Evolutionary conservation across 805 yeast species (phyloP).

Genomic region (Myxozyma sirexii): DNA sequence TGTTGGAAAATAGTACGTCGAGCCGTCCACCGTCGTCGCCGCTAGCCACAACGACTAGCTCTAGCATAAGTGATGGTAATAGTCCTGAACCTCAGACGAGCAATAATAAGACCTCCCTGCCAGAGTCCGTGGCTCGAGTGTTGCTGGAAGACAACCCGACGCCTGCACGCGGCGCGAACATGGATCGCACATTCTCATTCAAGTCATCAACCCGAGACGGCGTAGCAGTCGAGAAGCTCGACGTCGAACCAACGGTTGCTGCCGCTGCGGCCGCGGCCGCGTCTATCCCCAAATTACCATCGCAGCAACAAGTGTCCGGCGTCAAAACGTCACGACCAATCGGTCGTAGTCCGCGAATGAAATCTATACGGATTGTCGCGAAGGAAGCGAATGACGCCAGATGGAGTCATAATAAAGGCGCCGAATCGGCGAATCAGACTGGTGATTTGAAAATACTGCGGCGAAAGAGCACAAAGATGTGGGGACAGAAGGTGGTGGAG

Average conservation of each 20-base stretch:
- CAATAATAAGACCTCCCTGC: no score
- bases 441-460: constrained; percentile 50
- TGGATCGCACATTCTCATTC: constrained; percentile 32
- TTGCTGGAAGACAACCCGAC: neutral
- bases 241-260: constrained; percentile 14
- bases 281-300: neutral
- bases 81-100: neutral
- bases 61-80: neutral
- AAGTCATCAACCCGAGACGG: constrained; percentile 13
- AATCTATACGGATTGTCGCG: constrained; percentile 90
- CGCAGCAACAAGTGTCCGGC: neutral
- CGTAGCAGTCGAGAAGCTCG: constrained; percentile 25
- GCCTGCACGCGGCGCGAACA: constrained; percentile 1
- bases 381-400: constrained; percentile 79
- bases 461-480: constrained; percentile 87
- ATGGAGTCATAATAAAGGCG: constrained; percentile 42
- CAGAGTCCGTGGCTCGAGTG: neutral
- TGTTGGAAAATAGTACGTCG: neutral
- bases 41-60: constrained; percentile 1
- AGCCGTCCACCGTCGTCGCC: constrained; percentile 2
- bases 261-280: constrained; percentile 16
- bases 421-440: neutral
- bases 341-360: constrained; percentile 61
- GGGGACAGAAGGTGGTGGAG: constrained; percentile 95
- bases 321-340: constrained; percentile 33